Evolutionary conservation across 2,329 filamentous ascomycete species (phyloP), one percentile per base, ranked within the genome.

Genomic region (Fusarium dlaminii): DNA sequence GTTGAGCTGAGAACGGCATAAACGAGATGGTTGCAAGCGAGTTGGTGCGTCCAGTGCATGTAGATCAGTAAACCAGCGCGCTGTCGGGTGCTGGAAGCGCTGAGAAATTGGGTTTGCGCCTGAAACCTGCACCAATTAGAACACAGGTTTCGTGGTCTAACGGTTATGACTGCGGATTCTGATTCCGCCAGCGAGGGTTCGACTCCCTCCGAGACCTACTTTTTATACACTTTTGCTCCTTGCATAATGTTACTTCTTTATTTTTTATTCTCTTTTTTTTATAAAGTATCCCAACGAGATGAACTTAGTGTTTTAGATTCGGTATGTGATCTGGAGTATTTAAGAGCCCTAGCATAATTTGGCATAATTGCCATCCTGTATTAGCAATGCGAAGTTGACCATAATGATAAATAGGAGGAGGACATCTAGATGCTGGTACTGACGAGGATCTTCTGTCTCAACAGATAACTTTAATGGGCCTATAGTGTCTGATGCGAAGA

Each of bases 91-190:
- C 6, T 3, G 0, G 2, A 3, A 55, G 2, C 24, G 6, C 1
- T 39, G 5, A 55, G 5, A 3, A 4, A 18, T 14, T 18, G 24
- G 1, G 1, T 39, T 55, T 40, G 20, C 4, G 2, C 8, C 20
- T 2, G 1, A 8, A 29, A 1, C 1, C 0, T 29, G 20, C 51
- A 55, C 51, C 34, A 55, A 40, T 40, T 40, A 55, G 20, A 55
- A 29, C 51, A 18, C 20, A 4, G 51, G 51, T 55, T 55, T 40
- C 51, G 51, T 55, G 51, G 51, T 55, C 51, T 55, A 55, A 55
- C 51, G 51, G 51, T 55, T 40, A 55, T 55, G 51, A 55, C 51
- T 55, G 51, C 51, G 51, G 51, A 55, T 55, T 55, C 51, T 55
- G 51, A 55, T 55, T 55, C 51, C 51, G 51, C 51, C 51, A 55